Evolutionary conservation across 495 filamentous ascomycete genomes (phyloP).

Genomic region (Aspergillus indologenus): DNA sequence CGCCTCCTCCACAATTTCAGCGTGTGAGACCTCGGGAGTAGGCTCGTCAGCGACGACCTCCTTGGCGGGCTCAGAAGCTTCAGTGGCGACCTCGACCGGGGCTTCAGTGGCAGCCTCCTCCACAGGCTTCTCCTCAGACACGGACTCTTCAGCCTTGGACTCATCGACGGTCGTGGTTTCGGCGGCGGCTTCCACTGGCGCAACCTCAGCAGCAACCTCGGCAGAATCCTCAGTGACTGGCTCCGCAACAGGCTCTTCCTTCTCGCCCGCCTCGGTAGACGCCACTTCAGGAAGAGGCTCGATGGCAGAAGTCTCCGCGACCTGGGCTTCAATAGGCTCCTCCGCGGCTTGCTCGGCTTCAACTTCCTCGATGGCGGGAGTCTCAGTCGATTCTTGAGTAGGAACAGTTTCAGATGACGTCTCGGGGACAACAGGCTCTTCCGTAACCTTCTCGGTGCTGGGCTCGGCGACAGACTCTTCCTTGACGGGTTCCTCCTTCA

Average conservation of each 20-base stretch:
- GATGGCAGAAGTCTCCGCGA: neutral
- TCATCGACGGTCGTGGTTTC: slow-evolving; percentile 2
- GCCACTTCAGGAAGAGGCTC: neutral
- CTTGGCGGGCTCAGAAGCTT: slow-evolving; percentile 2
- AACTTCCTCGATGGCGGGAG: neutral
- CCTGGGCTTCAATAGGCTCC: slow-evolving; percentile 3
- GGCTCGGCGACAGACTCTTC: slow-evolving; percentile 4
- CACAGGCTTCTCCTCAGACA: slow-evolving; percentile 1
- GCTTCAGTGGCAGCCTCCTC: slow-evolving; percentile 4
- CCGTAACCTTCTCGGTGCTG: neutral
- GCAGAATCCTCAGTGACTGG: neutral
- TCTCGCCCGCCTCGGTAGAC: neutral
- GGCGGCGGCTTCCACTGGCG: neutral
- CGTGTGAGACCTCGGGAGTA: neutral
- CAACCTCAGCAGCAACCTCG: neutral
- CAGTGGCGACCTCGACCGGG: slow-evolving; percentile 3
- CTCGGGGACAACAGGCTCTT: neutral
- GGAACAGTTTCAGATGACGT: neutral
- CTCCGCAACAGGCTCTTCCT: slow-evolving; percentile 4
- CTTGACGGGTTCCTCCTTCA: slow-evolving; percentile 6
- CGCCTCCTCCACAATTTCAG: slow-evolving; percentile 6
- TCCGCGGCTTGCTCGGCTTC: slow-evolving; percentile 5
- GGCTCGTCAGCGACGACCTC: slow-evolving; percentile 10
- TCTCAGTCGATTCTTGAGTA: neutral
- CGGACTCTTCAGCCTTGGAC: neutral